These are phyloP conservation scores for Babesia gibsoni DNA, from an alignment of 169 alveolate genomes.

Conservation along the genomic window DNA sequence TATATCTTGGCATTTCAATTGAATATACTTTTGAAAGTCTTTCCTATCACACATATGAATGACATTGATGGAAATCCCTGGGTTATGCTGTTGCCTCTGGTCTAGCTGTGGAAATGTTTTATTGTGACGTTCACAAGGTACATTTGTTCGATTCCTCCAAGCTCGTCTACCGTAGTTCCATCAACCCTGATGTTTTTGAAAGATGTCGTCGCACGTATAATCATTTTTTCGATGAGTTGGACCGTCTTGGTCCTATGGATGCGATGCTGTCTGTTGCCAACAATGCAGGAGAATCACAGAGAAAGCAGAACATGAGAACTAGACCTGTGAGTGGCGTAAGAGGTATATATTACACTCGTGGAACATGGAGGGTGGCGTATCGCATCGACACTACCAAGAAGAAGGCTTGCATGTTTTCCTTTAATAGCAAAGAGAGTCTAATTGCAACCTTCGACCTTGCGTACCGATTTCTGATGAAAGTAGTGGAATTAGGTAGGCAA, in stretches of 20 bases:
- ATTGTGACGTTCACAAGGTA: no score
- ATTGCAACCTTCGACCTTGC: slow-evolving; percentile 53
- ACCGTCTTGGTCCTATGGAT: slow-evolving; percentile 36
- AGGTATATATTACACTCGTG: slow-evolving; percentile 58
- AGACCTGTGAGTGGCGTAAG: slow-evolving; percentile 61
- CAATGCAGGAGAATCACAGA: neutral
- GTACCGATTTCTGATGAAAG: slow-evolving; percentile 36
- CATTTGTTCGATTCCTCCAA: no score
- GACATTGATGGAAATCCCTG: no score
- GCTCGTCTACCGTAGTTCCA: slow-evolving; percentile 32
- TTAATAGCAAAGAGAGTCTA: slow-evolving; percentile 29
- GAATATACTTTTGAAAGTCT: no score
- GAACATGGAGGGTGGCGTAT: slow-evolving; percentile 60
- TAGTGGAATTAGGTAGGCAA: slow-evolving; percentile 44
- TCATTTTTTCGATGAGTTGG: slow-evolving; percentile 40
- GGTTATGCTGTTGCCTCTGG: no score
- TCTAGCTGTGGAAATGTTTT: no score
- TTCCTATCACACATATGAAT: no score
- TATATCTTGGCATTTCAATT: no score
- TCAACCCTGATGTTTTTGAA: slow-evolving; percentile 10
- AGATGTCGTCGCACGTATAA: neutral
- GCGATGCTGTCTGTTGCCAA: neutral
- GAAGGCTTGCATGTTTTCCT: slow-evolving; percentile 42
- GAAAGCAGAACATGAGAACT: slow-evolving; percentile 43
- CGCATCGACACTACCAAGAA: slow-evolving; percentile 25